These are phyloP conservation scores for Volutella citrinella DNA, from an alignment of 2,329 filamentous ascomycete species.

Conservation along the genomic window DNA sequence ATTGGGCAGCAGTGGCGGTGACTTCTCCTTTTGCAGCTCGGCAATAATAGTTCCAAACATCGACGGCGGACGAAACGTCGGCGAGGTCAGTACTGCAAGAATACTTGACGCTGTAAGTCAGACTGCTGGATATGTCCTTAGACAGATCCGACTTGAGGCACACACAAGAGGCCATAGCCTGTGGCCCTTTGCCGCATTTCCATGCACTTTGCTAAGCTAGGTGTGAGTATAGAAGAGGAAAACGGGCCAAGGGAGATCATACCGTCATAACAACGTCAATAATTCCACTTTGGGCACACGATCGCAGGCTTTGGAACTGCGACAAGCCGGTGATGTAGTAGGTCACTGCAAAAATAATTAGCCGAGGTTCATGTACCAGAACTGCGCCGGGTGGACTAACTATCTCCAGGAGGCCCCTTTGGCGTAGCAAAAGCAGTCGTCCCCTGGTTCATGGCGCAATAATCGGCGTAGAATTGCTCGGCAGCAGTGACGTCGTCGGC, in stretches of 20 bases:
- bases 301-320: slow-evolving; percentile 41
- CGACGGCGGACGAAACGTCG: slow-evolving; percentile 44
- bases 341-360: slow-evolving; percentile 36
- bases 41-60: slow-evolving; percentile 47
- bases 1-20: slow-evolving; percentile 39
- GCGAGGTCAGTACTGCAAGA: slow-evolving; percentile 43
- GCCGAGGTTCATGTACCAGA: too few relatives aligned
- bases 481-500: slow-evolving; percentile 46
- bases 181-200: slow-evolving; percentile 44
- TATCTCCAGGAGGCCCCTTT: slow-evolving; percentile 47
- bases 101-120: slow-evolving; percentile 44
- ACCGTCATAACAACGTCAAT: too few relatives aligned
- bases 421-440: slow-evolving; percentile 47
- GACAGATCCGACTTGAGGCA: slow-evolving; percentile 50
- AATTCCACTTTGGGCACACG: slow-evolving; percentile 45
- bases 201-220: slow-evolving; percentile 27
- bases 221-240: slow-evolving; percentile 13
- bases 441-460: slow-evolving; percentile 49
- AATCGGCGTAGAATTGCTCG: slow-evolving; percentile 48
- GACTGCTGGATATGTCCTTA: slow-evolving; percentile 36
- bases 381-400: slow-evolving; percentile 29
- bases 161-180: slow-evolving; percentile 50
- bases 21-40: slow-evolving; percentile 44
- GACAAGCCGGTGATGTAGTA: slow-evolving; percentile 54
- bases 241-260: background rate